phyloP scores from a whole-genome alignment of 2,329 filamentous ascomycete species.

The Pseudogymnoascus sp. region DNA sequence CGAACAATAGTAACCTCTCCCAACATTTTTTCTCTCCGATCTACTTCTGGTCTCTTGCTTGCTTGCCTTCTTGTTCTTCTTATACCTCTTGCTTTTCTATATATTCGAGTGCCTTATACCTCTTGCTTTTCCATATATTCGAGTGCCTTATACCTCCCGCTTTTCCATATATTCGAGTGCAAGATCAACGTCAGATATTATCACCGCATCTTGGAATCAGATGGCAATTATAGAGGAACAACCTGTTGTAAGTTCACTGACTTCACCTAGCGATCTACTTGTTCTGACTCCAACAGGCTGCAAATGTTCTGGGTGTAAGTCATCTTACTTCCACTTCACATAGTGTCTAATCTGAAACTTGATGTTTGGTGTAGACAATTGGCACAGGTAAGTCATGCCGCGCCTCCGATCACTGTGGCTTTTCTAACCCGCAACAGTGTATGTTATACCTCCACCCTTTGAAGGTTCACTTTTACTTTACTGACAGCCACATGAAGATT shows the following conservation, averaged over 20 bases:
- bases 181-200: not conserved
- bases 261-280: not conserved
- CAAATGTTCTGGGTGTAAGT: not conserved
- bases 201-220: not conserved
- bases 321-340: not conserved
- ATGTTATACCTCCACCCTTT: not conserved
- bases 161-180: no score
- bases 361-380: not conserved
- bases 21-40: not conserved
- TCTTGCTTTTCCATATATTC: no score
- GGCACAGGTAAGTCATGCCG: not conserved
- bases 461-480: not conserved
- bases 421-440: not conserved
- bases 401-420: not conserved
- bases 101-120: not conserved
- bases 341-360: not conserved
- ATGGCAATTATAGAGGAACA: slow-evolving; percentile 3
- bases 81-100: not conserved
- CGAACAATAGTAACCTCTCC: not conserved
- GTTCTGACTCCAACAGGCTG: not conserved
- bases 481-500: slow-evolving; percentile 22
- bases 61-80: not conserved
- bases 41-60: not conserved
- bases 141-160: no score
- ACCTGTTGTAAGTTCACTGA: not conserved